These are phyloP conservation scores for Polychaeton citri DNA, from an alignment of 2,329 filamentous ascomycete genomes.

Conservation along the genomic window DNA sequence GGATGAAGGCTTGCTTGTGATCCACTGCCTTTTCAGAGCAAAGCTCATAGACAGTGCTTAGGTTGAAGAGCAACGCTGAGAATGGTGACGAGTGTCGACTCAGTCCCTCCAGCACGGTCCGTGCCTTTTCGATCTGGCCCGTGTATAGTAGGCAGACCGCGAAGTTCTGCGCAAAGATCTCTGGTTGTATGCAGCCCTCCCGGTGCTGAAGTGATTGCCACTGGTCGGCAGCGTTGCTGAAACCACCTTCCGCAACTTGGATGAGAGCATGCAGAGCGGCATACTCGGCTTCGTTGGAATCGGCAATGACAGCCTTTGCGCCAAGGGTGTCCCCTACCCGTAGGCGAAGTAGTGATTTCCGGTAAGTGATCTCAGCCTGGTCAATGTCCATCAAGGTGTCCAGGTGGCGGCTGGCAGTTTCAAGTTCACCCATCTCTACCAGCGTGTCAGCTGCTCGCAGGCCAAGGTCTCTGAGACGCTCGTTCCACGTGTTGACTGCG, in stretches of 20 bases:
- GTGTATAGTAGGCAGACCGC: constrained; percentile 76
- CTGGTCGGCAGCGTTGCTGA: constrained; percentile 24
- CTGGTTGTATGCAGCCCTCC: constrained; percentile 13
- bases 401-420: constrained; percentile 65
- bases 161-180: constrained; percentile 68
- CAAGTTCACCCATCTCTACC: constrained; percentile 77
- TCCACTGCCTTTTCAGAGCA: constrained; percentile 63
- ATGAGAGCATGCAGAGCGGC: constrained; percentile 51
- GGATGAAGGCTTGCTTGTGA: constrained; percentile 40
- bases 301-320: constrained; percentile 23
- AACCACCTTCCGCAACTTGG: constrained; percentile 66
- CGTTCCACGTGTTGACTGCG: constrained; percentile 54
- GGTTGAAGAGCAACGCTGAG: constrained; percentile 72
- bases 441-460: constrained; percentile 50
- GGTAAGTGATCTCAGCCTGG: constrained; percentile 27
- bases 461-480: constrained; percentile 61
- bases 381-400: constrained; percentile 38
- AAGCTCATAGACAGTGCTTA: constrained; percentile 83
- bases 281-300: constrained; percentile 7
- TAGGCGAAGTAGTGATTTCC: constrained; percentile 56
- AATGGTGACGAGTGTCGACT: constrained; percentile 50
- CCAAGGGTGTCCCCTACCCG: constrained; percentile 60
- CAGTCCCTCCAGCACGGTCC: constrained; percentile 51
- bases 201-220: constrained; percentile 47
- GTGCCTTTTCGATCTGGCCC: constrained; percentile 61